These are phyloP conservation scores for Didymella segeticola DNA, from an alignment of 2,329 filamentous ascomycete species.

Conservation along the genomic window DNA sequence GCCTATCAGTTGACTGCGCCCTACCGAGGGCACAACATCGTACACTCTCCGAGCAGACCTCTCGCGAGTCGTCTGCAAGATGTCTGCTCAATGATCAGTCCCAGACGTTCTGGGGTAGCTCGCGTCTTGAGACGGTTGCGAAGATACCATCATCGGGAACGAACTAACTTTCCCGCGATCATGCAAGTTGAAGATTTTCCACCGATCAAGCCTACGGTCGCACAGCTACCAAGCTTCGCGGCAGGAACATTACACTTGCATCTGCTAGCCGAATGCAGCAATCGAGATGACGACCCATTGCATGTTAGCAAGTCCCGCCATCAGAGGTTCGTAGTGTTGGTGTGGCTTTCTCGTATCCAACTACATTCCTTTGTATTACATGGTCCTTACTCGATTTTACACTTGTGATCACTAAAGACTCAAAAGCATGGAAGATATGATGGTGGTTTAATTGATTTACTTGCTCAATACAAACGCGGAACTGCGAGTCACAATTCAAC, in stretches of 20 bases:
- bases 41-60: neutral
- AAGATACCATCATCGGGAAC: neutral
- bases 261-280: neutral
- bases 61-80: too few relatives aligned
- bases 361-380: too few relatives aligned
- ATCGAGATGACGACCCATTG: neutral
- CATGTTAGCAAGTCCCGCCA: too few relatives aligned
- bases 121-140: neutral
- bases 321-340: too few relatives aligned
- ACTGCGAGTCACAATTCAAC: too few relatives aligned
- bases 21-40: neutral
- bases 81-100: neutral
- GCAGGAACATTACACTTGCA: constrained; percentile 7
- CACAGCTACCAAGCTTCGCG: constrained; percentile 1
- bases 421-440: too few relatives aligned
- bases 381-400: too few relatives aligned
- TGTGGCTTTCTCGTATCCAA: too few relatives aligned
- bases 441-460: too few relatives aligned
- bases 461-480: too few relatives aligned
- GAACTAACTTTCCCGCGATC: neutral
- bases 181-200: constrained; percentile 11
- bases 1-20: neutral
- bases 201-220: constrained; percentile 8
- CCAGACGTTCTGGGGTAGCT: neutral
- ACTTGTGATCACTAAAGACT: too few relatives aligned